These are phyloP conservation scores for Venturia effusa DNA, from an alignment of 2,329 filamentous ascomycete species.

Conservation along the genomic window DNA sequence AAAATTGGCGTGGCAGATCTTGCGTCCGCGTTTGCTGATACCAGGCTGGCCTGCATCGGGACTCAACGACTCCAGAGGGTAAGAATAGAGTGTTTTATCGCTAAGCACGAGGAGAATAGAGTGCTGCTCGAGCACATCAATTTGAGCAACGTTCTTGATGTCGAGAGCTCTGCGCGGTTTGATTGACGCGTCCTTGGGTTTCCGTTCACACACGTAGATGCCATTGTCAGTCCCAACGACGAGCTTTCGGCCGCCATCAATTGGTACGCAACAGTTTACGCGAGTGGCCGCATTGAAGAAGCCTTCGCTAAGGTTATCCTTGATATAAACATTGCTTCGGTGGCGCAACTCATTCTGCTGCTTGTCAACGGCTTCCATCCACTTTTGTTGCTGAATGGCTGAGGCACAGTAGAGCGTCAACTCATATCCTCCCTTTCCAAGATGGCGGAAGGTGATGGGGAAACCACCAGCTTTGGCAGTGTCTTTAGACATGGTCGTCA, in stretches of 20 bases:
- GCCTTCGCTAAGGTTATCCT: constrained; percentile 62
- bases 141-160: constrained; percentile 76
- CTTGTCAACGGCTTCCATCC: constrained; percentile 88
- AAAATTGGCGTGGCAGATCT: constrained; percentile 97
- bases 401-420: constrained; percentile 79
- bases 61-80: constrained; percentile 68
- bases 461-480: constrained; percentile 61
- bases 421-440: constrained; percentile 93
- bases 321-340: constrained; percentile 58
- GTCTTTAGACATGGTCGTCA: constrained; percentile 35
- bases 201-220: constrained; percentile 84
- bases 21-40: constrained; percentile 76
- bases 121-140: constrained; percentile 94
- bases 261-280: constrained; percentile 90
- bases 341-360: constrained; percentile 81
- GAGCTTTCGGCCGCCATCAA: constrained; percentile 92
- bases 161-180: constrained; percentile 79
- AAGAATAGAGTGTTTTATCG: constrained; percentile 87
- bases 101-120: constrained; percentile 81
- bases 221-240: constrained; percentile 91
- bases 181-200: constrained; percentile 64
- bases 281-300: constrained; percentile 85
- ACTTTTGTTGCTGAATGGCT: constrained; percentile 81
- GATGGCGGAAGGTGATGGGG: constrained; percentile 91
- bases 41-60: constrained; percentile 40